These are phyloP conservation scores for Aspergillus sp. DNA, from an alignment of 2,329 filamentous ascomycete genomes.

Conservation along the genomic window DNA sequence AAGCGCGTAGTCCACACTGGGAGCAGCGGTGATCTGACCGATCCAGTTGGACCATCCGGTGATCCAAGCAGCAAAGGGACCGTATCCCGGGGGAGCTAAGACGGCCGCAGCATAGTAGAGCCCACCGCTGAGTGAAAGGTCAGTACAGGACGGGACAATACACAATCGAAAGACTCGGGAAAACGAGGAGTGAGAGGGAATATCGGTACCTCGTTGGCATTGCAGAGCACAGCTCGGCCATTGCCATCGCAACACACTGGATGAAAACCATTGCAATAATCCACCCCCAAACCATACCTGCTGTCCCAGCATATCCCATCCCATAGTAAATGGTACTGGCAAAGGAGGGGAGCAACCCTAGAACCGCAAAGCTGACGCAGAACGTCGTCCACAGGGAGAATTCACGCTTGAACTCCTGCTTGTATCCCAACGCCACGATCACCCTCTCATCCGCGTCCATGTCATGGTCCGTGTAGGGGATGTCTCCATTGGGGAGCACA, in stretches of 20 bases:
- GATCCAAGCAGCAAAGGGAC: conserved; percentile 65
- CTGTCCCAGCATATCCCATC: conserved; percentile 56
- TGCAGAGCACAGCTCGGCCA: conserved; percentile 69
- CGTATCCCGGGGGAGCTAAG: conserved; percentile 63
- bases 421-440: conserved; percentile 49
- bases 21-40: conserved; percentile 63
- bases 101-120: conserved; percentile 73
- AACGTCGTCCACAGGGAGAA: conserved; percentile 73
- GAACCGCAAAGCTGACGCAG: conserved; percentile 69
- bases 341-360: conserved; percentile 69
- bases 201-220: conserved; percentile 62
- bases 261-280: conserved; percentile 70
- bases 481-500: conserved; percentile 35
- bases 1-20: conserved; percentile 65
- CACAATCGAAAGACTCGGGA: background rate
- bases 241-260: conserved; percentile 65
- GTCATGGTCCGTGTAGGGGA: conserved; percentile 32
- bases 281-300: conserved; percentile 75
- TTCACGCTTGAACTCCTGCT: conserved; percentile 65
- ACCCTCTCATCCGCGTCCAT: conserved; percentile 42
- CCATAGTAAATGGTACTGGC: conserved; percentile 71
- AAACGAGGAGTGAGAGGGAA: background rate
- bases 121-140: conserved; percentile 51
- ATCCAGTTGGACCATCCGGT: conserved; percentile 72
- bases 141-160: background rate